Evolutionary conservation across 1,284 basidiomycete genomes (phyloP).

Genomic region (Boletus mariae): DNA sequence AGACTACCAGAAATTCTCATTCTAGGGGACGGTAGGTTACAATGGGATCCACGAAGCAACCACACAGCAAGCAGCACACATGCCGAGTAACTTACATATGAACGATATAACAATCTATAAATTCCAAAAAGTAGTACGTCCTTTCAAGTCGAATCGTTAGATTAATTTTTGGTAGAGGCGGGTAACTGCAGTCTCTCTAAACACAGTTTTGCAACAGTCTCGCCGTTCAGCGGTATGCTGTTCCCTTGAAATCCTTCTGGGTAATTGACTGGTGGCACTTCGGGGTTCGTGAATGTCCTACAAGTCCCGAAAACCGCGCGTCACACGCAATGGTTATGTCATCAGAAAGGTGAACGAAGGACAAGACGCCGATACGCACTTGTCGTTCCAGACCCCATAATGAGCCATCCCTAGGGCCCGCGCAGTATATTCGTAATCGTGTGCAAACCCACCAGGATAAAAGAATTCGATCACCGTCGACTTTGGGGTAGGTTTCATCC

Average conservation of each 20-base stretch:
- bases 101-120: background rate
- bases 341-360: background rate
- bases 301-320: too few relatives aligned
- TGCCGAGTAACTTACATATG: background rate
- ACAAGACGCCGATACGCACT: conserved; percentile 31
- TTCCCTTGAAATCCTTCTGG: conserved; percentile 56
- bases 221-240: conserved; percentile 50
- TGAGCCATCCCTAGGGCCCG: conserved; percentile 80
- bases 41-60: too few relatives aligned
- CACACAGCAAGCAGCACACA: background rate
- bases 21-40: too few relatives aligned
- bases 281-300: conserved; percentile 52
- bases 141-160: background rate
- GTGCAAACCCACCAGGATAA: conserved; percentile 79
- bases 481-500: conserved; percentile 77
- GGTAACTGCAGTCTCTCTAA: conserved; percentile 37
- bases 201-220: conserved; percentile 45
- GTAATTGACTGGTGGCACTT: conserved; percentile 42
- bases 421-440: conserved; percentile 82
- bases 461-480: conserved; percentile 89
- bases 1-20: too few relatives aligned
- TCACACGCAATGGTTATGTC: background rate
- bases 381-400: conserved; percentile 78
- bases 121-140: background rate
- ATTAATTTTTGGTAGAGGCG: conserved; percentile 1